Conservation (phyloP, 345 rosid species). For the Eucalyptus rudis region DNA sequence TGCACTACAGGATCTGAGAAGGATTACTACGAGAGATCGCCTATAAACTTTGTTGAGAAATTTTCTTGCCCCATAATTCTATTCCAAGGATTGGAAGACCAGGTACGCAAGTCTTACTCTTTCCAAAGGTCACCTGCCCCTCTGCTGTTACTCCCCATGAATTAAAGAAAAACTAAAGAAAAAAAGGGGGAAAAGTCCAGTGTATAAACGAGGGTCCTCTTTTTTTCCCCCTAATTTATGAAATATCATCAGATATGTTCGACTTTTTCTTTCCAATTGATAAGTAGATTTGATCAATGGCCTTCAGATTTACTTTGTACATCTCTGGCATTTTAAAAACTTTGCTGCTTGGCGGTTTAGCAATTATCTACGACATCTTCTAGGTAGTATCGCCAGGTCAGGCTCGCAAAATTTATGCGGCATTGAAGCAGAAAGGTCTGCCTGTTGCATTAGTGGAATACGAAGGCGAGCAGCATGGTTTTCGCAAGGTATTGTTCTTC, state of each 20-base stretch:
- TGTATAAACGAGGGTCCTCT: not conserved
- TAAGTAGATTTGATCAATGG: not conserved
- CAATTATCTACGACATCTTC: not conserved
- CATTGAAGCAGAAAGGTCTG: conserved; percentile 69
- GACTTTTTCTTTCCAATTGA: not conserved
- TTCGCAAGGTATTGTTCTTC: conserved; percentile 56
- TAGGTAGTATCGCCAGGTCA: conserved; percentile 88
- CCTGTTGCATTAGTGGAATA: conserved; percentile 96
- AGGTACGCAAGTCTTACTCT: conserved; percentile 23
- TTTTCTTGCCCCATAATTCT: conserved; percentile 95
- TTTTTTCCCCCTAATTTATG: not conserved
- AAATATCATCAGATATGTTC: not conserved
- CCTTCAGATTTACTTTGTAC: not conserved
- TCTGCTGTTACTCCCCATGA: not conserved
- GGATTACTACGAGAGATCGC: conserved; percentile 66
- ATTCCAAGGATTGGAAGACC: conserved; percentile 92
- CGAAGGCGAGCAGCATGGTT: conserved; percentile 94
- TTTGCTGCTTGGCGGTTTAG: not conserved
- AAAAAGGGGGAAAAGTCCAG: not conserved
- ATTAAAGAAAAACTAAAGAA: not conserved
- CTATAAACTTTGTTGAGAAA: conserved; percentile 65
- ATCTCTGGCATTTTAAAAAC: not conserved
- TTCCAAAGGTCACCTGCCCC: not conserved
- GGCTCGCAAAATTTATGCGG: conserved; percentile 73
- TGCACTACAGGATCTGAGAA: conserved; percentile 51